Percentiles rank a stretch among this genome's conserved stretches.
Conservation (phyloP, 768 basidiomycete species). For the Suillus paluster region DNA sequence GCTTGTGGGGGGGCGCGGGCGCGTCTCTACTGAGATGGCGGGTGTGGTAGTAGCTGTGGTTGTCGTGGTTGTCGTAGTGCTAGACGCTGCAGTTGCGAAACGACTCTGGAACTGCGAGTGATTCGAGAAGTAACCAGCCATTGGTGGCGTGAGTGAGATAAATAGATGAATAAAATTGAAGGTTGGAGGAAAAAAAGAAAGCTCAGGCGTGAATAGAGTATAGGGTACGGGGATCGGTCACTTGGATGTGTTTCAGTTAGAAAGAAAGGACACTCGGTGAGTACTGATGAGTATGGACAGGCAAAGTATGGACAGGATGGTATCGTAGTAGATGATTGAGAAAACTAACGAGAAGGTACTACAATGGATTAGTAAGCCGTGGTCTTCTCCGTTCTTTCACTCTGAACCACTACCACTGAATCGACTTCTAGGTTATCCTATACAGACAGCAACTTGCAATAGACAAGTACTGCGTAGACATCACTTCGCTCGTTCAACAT, state of each 20-base stretch:
- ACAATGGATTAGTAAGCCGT: conserved; percentile 3
- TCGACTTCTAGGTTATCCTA: background rate
- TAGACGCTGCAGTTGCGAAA: conserved; percentile 9
- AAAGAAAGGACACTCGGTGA: background rate
- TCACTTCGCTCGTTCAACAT: background rate
- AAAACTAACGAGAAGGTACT: background rate
- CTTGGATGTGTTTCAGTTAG: background rate
- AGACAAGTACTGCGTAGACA: conserved; percentile 1
- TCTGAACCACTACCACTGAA: background rate
- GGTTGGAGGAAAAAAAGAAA: background rate
- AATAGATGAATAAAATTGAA: conserved; percentile 30
- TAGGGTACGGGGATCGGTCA: background rate
- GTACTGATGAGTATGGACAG: background rate
- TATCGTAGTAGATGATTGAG: conserved; percentile 5
- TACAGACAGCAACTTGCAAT: background rate
- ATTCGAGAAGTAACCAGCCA: conserved; percentile 85
- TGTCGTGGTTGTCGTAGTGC: background rate
- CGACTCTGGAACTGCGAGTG: conserved; percentile 70
- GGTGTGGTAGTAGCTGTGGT: conserved; percentile 20
- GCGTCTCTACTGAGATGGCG: conserved; percentile 17
- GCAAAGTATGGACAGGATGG: conserved; percentile 4
- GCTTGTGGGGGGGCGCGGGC: conserved; percentile 59
- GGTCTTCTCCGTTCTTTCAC: conserved; percentile 1
- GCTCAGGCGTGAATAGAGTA: background rate
- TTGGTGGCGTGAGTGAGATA: conserved; percentile 23